Percentiles rank a stretch among this genome's conserved stretches.
Conservation (phyloP, 176 grass and related monocot genomes). For the Canna indica region DNA sequence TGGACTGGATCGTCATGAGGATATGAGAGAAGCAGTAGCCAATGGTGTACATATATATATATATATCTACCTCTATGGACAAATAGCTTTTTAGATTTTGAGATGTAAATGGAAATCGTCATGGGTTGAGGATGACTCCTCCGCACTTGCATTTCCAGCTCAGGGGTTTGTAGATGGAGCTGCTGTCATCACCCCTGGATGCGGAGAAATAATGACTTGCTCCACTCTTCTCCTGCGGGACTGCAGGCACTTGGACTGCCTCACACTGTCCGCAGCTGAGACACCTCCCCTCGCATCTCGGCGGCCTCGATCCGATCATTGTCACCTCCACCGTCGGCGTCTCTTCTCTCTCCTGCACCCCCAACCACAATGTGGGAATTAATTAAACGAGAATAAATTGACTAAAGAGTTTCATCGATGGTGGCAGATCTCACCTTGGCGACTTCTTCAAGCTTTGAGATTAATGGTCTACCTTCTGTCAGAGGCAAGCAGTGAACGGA, state of each 20-base stretch:
- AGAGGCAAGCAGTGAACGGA: background rate
- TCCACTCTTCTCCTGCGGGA: conserved; percentile 22
- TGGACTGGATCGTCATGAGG: too few species aligned
- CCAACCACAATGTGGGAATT: background rate
- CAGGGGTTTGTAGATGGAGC: conserved; percentile 67
- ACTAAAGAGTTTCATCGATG: too few species aligned
- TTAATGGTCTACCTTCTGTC: background rate
- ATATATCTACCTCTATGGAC: too few species aligned
- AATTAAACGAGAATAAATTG: too few species aligned
- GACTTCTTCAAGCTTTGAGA: background rate
- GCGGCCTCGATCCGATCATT: conserved; percentile 60
- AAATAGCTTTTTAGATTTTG: too few species aligned
- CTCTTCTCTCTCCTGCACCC: background rate
- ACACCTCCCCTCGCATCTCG: conserved; percentile 59
- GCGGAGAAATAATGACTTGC: background rate
- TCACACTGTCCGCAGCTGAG: conserved; percentile 46
- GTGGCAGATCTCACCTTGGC: background rate
- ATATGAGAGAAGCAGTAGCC: too few species aligned
- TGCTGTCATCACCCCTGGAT: conserved; percentile 28
- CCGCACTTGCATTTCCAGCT: conserved; percentile 82
- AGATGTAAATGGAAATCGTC: conserved; percentile 1
- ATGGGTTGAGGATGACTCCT: conserved; percentile 36
- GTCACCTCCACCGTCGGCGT: conserved; percentile 10
- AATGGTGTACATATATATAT: too few species aligned
- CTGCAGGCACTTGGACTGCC: conserved; percentile 64